Evolutionary conservation across 2,329 filamentous ascomycete species (phyloP).

Genomic region (Chalaropsis ovoidea): DNA sequence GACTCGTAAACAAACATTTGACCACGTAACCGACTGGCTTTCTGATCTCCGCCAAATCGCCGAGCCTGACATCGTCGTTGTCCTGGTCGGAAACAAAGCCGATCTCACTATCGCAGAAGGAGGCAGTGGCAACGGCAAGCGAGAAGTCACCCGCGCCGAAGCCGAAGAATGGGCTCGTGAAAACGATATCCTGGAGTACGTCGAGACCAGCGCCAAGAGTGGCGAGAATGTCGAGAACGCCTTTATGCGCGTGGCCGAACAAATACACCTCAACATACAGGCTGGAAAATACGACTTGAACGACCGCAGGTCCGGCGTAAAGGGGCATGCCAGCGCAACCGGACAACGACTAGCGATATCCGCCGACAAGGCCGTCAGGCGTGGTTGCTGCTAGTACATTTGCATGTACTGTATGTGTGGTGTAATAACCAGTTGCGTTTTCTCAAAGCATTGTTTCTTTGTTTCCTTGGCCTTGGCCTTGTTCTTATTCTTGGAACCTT

Average conservation of each 20-base stretch:
- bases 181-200: conserved; percentile 84
- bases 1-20: conserved; percentile 71
- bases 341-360: conserved; percentile 38
- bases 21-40: conserved; percentile 84
- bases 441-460: background rate
- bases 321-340: conserved; percentile 50
- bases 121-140: conserved; percentile 38
- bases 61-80: conserved; percentile 87
- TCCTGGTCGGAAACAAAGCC: conserved; percentile 90
- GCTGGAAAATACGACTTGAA: conserved; percentile 90
- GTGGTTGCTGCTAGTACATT: conserved; percentile 41
- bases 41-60: conserved; percentile 89
- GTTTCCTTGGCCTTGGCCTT: background rate
- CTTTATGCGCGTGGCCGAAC: conserved; percentile 84
- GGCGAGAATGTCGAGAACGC: conserved; percentile 89
- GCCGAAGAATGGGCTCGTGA: conserved; percentile 78
- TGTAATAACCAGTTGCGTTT: background rate
- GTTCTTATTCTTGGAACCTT: background rate
- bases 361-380: conserved; percentile 34
- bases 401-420: background rate
- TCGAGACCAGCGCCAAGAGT: conserved; percentile 92
- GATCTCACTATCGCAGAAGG: conserved; percentile 53
- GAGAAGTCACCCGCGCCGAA: conserved; percentile 72
- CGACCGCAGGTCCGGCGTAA: conserved; percentile 84
- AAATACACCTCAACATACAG: conserved; percentile 95